A percentile compares a stretch with the other conserved stretches of the same genome.
These are phyloP conservation scores for Neoboletus brunneissimus DNA, from an alignment of 768 basidiomycete species.

Conservation along the genomic window DNA sequence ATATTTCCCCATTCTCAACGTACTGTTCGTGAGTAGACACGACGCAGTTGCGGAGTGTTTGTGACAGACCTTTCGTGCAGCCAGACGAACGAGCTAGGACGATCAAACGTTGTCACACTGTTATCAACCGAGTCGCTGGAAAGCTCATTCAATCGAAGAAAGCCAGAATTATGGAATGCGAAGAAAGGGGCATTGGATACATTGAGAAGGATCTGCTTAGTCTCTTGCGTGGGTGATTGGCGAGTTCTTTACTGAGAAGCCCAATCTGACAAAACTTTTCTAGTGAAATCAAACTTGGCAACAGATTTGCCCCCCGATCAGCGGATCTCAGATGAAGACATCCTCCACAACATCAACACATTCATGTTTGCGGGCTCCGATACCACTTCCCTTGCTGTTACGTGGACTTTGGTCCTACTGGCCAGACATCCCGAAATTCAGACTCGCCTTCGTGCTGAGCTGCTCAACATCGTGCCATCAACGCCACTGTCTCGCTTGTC, in stretches of 20 bases:
- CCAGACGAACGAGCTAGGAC: constrained; percentile 51
- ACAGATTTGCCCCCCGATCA: constrained; percentile 65
- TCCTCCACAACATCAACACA: constrained; percentile 82
- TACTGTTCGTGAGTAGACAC: constrained; percentile 50
- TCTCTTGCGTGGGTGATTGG: constrained; percentile 57
- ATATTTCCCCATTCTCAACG: constrained; percentile 56
- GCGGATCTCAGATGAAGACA: constrained; percentile 83
- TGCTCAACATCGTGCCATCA: constrained; percentile 45
- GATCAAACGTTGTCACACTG: constrained; percentile 53
- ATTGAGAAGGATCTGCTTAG: constrained; percentile 75
- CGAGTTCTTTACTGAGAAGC: background rate
- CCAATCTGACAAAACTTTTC: constrained; percentile 6
- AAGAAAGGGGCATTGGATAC: constrained; percentile 49
- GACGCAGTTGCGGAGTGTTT: background rate
- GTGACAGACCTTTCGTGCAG: constrained; percentile 33
- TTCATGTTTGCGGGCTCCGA: constrained; percentile 92
- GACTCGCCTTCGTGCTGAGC: constrained; percentile 65
- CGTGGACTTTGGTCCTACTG: constrained; percentile 80
- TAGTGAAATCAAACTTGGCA: constrained; percentile 83
- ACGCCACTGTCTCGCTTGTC: constrained; percentile 46
- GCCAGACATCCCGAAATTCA: constrained; percentile 68
- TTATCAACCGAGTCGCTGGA: constrained; percentile 70
- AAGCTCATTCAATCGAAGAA: constrained; percentile 80
- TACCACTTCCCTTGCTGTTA: constrained; percentile 76
- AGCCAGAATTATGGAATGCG: constrained; percentile 58